Evolutionary conservation across 73 alveolate genomes (phyloP).

Genomic region (Paramecium tetraurelia): DNA sequence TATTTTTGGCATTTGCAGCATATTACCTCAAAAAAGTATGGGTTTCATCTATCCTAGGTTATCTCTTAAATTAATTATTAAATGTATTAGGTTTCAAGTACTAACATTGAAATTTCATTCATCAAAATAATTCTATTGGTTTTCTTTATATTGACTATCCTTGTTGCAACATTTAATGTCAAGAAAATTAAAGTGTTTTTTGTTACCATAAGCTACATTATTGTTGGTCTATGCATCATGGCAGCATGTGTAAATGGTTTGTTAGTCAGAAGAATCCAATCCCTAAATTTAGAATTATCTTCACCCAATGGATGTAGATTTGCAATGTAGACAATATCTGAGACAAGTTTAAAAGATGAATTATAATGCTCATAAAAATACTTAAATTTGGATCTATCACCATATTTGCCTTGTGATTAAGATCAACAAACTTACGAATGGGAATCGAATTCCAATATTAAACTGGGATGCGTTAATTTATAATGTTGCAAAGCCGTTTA

Average conservation of each 20-base stretch:
- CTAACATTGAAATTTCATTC: background rate
- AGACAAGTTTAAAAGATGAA: background rate
- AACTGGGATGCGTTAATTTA: background rate
- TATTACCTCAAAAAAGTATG: background rate
- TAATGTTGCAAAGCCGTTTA: background rate
- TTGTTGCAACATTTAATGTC: background rate
- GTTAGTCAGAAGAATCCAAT: background rate
- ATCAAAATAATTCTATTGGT: background rate
- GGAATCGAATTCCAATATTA: background rate
- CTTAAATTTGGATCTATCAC: background rate
- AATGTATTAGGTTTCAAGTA: background rate
- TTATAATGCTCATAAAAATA: background rate
- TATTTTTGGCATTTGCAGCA: background rate
- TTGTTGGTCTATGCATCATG: background rate
- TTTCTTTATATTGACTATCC: background rate
- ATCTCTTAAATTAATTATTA: background rate
- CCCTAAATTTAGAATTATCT: background rate
- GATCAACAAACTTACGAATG: background rate
- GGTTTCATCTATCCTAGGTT: background rate
- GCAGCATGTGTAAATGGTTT: background rate
- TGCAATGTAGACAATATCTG: slow-evolving; percentile 11
- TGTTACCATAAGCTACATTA: background rate
- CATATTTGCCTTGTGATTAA: slow-evolving; percentile 1
- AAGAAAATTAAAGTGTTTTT: background rate
- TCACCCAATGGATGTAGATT: background rate